Percentiles rank a stretch among this genome's conserved stretches.
These are phyloP conservation scores for Cladosporium sp. DNA, from an alignment of 2,329 filamentous ascomycete genomes.

Conservation along the genomic window DNA sequence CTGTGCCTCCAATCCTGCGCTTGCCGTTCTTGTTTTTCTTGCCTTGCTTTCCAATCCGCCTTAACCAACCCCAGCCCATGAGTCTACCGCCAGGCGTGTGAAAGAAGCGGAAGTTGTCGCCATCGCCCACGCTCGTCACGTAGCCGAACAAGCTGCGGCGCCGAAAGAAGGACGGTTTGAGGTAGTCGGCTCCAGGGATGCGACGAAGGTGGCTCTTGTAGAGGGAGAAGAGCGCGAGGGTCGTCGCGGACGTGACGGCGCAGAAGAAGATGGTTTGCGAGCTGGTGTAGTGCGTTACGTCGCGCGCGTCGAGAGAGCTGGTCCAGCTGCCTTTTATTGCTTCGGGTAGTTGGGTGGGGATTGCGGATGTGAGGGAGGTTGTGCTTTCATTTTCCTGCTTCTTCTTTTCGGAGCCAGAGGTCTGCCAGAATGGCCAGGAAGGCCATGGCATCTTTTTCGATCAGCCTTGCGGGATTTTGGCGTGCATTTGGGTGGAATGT, in stretches of 20 bases:
- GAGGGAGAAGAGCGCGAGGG: conserved; percentile 52
- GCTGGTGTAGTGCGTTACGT: conserved; percentile 13
- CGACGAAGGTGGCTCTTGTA: conserved; percentile 73
- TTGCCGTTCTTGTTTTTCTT: conserved; percentile 19
- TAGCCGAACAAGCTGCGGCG: conserved; percentile 72
- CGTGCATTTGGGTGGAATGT: not conserved
- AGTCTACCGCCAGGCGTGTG: conserved; percentile 89
- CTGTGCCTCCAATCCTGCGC: conserved; percentile 42
- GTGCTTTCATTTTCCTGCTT: not conserved
- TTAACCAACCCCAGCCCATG: conserved; percentile 69
- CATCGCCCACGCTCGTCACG: conserved; percentile 93
- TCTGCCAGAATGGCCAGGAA: conserved; percentile 7
- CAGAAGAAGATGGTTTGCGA: conserved; percentile 27
- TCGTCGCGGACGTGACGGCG: conserved; percentile 51
- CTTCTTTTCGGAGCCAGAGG: not conserved
- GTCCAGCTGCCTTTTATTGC: conserved; percentile 7
- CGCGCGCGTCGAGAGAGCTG: conserved; percentile 7
- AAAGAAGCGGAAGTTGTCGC: conserved; percentile 89
- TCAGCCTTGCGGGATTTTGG: not conserved
- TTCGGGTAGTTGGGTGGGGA: not conserved
- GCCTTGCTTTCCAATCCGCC: conserved; percentile 17
- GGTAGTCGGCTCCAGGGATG: conserved; percentile 70
- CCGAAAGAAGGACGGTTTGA: conserved; percentile 70
- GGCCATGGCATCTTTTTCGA: conserved; percentile 8
- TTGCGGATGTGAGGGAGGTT: not conserved